Evolutionary conservation across 352 stramenopile species (phyloP), one percentile per base, ranked within the genome.

Genomic region (Plasmopara halstedii): DNA sequence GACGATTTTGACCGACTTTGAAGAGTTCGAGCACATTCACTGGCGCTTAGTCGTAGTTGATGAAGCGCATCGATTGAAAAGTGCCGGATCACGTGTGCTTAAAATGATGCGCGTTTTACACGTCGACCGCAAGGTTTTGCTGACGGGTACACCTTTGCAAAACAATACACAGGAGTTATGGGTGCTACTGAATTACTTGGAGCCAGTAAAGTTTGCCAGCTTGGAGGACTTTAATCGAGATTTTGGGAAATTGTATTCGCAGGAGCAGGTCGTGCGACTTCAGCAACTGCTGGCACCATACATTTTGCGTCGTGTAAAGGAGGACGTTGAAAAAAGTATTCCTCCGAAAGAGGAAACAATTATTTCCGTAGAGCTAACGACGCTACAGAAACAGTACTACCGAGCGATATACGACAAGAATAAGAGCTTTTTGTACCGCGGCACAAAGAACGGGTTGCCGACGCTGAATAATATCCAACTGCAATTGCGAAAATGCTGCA

Each of bases 391-490:
- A 70, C 93, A 99, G 64, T 99, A 98, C 63, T 99, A 99, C 61
- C 76, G 96, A 21, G 96, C 97, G 2, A 95, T 99, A 18, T 99
- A 99, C 66, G 96, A 99, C 70, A 98, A 98, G 62, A 99, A 99
- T 67, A 94, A 98, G 27, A 93, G 88, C 17, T 98, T 99, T 48
- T 56, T 99, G 52, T 96, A 94, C 35, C 70, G 82, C 21, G 83
- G 82, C 0, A 88, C 78, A 11, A 88, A 94, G 57, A 92, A 92
- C 42, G 78, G 73, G 4, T 50, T 94, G 7, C 83, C 82, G 14
- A 88, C 82, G 42, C 73, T 99, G 20, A 99, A 98, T 62, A 99
- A 99, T 70, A 91, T 99, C 44, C 95, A 98, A 31, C 97, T 99
- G 74, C 91, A 99, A 70, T 64, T 99, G 18, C 73, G 96, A 25